phyloP scores from a whole-genome alignment of 1,139 yeast genomes.

The Saccharomyces hybrid region DNA sequence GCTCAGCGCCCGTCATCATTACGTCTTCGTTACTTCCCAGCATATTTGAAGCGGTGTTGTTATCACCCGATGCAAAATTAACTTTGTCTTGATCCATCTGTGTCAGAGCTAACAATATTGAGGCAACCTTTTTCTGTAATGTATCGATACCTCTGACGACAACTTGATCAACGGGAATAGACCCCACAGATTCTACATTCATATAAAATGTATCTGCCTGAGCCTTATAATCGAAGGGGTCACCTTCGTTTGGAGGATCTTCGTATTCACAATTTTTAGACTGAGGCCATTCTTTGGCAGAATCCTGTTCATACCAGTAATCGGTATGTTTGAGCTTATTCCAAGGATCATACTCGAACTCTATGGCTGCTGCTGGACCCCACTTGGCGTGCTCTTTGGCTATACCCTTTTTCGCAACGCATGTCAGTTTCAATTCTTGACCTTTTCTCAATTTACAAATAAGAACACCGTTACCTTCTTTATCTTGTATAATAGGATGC shows the following conservation, averaged over 20 bases:
- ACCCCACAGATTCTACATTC: conserved; percentile 90
- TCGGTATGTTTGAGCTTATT: conserved; percentile 93
- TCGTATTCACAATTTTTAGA: conserved; percentile 90
- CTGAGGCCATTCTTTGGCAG: conserved; percentile 88
- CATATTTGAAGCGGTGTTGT: conserved; percentile 37
- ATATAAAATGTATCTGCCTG: conserved; percentile 74
- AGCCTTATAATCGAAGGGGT: conserved; percentile 78
- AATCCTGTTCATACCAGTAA: conserved; percentile 90
- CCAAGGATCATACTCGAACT: conserved; percentile 99
- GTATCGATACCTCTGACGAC: conserved; percentile 77
- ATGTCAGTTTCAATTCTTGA: conserved; percentile 80
- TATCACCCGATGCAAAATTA: conserved; percentile 41
- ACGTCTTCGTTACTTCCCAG: conserved; percentile 33
- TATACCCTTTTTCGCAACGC: conserved; percentile 96
- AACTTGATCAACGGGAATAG: conserved; percentile 82
- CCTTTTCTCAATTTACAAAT: conserved; percentile 88
- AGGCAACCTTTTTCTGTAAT: conserved; percentile 84
- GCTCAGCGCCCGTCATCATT: conserved; percentile 37
- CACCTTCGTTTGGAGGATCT: conserved; percentile 88
- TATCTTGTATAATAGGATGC: conserved; percentile 76
- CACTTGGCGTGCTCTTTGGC: conserved; percentile 98
- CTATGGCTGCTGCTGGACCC: conserved; percentile 97
- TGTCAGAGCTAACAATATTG: conserved; percentile 74
- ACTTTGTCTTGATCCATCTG: conserved; percentile 45
- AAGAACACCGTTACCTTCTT: conserved; percentile 71